Base-by-base conservation (phyloP, 2,329 filamentous ascomycete genomes). In the Sporothrix curviconia region DNA sequence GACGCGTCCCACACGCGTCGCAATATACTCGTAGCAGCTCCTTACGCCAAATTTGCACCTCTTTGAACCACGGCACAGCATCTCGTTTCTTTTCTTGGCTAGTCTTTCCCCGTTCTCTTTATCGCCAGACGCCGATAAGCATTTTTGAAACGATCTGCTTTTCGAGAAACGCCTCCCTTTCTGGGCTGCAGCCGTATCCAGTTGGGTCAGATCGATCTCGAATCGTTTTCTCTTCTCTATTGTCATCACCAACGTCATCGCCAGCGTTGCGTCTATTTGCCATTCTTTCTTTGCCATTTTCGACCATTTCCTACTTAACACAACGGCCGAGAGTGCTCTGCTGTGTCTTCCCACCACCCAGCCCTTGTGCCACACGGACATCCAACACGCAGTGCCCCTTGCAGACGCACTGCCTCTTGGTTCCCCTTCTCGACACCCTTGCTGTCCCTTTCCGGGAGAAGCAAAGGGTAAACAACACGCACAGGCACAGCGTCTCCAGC, bases 401-500 rank as follows among this genome's bases (percentile, higher is more conserved):
- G 54, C 44, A 42, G 43, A 42, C 8, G 15, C 34, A 30, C 30
- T 34, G 42, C 32, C 32, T 34, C n/a, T n/a, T 39, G 17, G 6
- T 8, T n/a, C 32, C 30, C n/a, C n/a, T n/a, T n/a, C 19, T 50
- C 37, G 47, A 17, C 34, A 50, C 43, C 44, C 54, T 50, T 34
- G 43, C 34, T 40, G 47, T n/a, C 47, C 37, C 24, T 56, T 12
- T 6, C 22, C 19, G 39, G 28, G 47, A 59, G 49, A 37, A 22
- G 49, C 53, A 40, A 37, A 57, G 49, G 47, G 54, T 59, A 57
- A 59, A 59, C 58, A 59, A 43, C 42, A 42, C 24, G 32, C 4
- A 12, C 12, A n/a, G n/a, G n/a, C 28, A 5, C 11, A 32, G 28
- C 28, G 25, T 32, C 44, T 47, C 17, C 28, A 7, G 7, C 17